Evolutionary conservation across 2,329 filamentous ascomycete species (phyloP), one percentile per base, ranked within the genome.

Genomic region (Exophiala viscosa): DNA sequence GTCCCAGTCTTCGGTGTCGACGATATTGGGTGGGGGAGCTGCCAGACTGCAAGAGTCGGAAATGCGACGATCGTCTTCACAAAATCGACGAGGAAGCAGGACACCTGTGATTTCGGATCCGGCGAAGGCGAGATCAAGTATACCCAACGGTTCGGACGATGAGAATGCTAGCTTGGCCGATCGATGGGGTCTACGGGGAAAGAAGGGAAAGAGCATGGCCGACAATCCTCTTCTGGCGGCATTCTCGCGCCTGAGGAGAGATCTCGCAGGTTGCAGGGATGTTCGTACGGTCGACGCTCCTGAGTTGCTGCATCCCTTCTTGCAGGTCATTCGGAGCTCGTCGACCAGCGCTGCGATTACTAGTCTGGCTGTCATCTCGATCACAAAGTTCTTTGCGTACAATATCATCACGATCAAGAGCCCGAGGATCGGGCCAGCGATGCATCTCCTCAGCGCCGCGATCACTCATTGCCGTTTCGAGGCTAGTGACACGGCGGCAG

Each of bases 381-480:
- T 99, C 54, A 92, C 91, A 36, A 99, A 99, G 69, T 96, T 99
- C 73, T 85, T 99, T 57, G 87, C 91, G 4, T 99, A 99, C 70
- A 90, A 92, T 54, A 88, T 99, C 64, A 87, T 99, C 63, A 86
- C 85, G 56, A 82, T 83, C 50, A 80, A 85, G 42, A 96, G 90
- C 18, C 92, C 91, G n/a, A 82, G 91, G 48, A 88, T 97, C 56
- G 81, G 88, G 8, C 79, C 93, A 60, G 93, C 90, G 13, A 96
- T 99, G 90, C 93, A 97, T 70, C 84, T 91, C 3, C 78, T 99
- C 23, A 95, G 92, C 13, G 89, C 90, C 13, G 93, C 93, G 5
- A 93, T 99, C 58, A 99, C 93, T 43, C 92, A 99, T 69, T 99
- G 93, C 67, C 86, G 95, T 55, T 99, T 99, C 65, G 93, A 97